A percentile compares a stretch with the other conserved stretches of the same genome.
phyloP scores from a whole-genome alignment of 257 asterid species.

The Capsicum baccatum region DNA sequence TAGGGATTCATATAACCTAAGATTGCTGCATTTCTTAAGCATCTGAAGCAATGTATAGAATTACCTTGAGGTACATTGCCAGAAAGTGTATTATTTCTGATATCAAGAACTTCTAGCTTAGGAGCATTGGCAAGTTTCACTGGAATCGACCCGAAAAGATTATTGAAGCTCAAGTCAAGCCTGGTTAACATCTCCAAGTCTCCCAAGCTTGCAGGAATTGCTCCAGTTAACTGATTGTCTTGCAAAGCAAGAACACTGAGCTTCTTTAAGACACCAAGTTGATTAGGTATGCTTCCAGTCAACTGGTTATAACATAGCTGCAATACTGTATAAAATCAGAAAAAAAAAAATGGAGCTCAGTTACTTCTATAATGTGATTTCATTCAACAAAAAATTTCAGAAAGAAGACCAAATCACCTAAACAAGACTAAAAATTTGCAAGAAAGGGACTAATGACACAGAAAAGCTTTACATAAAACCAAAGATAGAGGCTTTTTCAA shows the following conservation, averaged over 20 bases:
- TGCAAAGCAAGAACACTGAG: slow-evolving; percentile 90
- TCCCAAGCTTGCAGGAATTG: slow-evolving; percentile 92
- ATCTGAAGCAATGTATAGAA: not conserved
- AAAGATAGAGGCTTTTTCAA: not conserved
- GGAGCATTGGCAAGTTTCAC: slow-evolving; percentile 61
- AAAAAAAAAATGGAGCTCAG: not conserved
- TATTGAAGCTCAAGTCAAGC: slow-evolving; percentile 84
- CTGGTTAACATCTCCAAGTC: slow-evolving; percentile 63
- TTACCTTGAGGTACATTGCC: slow-evolving; percentile 95
- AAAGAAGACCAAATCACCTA: not conserved
- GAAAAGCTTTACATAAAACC: not conserved
- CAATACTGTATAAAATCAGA: slow-evolving; percentile 61
- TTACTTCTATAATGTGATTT: slow-evolving; percentile 16
- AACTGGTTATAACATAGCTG: slow-evolving; percentile 87
- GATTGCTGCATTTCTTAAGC: not conserved
- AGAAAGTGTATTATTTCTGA: slow-evolving; percentile 82
- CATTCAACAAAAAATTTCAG: not conserved
- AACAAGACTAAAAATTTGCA: not conserved
- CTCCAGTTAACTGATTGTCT: slow-evolving; percentile 77
- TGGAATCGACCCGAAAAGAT: slow-evolving; percentile 82
- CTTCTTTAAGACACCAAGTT: slow-evolving; percentile 66
- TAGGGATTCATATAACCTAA: not conserved
- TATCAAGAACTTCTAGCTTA: slow-evolving; percentile 64
- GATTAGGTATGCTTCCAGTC: slow-evolving; percentile 76
- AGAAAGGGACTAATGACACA: not conserved